Evolutionary conservation across 805 yeast species (phyloP).

Genomic region (Starmerella apis): DNA sequence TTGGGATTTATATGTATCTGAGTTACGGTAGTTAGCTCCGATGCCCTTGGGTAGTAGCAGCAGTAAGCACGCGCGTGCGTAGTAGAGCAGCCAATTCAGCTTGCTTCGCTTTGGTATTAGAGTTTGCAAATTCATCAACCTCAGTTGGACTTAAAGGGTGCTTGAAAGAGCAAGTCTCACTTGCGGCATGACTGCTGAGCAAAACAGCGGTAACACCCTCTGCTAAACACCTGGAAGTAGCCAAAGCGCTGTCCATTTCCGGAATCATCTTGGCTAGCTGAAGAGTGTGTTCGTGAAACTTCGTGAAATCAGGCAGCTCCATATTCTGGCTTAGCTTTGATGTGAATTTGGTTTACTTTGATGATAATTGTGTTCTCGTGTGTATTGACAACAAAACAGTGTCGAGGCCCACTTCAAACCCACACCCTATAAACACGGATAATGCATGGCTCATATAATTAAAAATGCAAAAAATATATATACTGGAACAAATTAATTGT

Average conservation of each 20-base stretch:
- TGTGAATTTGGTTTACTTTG: not conserved
- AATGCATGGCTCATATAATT: too few relatives aligned
- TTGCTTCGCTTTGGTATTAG: not conserved
- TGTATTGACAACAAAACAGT: too few relatives aligned
- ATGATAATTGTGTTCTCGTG: too few relatives aligned
- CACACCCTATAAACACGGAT: too few relatives aligned
- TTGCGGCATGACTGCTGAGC: not conserved
- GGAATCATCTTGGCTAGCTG: not conserved
- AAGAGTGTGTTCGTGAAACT: not conserved
- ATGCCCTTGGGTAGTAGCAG: not conserved
- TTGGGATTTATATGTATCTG: too few relatives aligned
- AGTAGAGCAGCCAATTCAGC: not conserved
- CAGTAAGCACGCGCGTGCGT: not conserved
- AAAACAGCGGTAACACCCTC: constrained; percentile 2
- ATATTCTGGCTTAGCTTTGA: not conserved
- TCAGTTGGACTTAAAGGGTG: not conserved
- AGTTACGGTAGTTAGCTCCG: too few relatives aligned
- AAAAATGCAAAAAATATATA: too few relatives aligned
- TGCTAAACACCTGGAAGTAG: not conserved
- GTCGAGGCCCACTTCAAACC: too few relatives aligned
- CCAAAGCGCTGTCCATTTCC: not conserved
- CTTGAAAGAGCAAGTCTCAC: not conserved
- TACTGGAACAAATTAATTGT: too few relatives aligned
- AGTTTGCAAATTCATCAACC: not conserved
- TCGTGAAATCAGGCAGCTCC: not conserved